Percentiles rank a stretch among this genome's conserved stretches.
Evolutionary conservation across 805 yeast species (phyloP).

Genomic region (Kuraishia molischiana): DNA sequence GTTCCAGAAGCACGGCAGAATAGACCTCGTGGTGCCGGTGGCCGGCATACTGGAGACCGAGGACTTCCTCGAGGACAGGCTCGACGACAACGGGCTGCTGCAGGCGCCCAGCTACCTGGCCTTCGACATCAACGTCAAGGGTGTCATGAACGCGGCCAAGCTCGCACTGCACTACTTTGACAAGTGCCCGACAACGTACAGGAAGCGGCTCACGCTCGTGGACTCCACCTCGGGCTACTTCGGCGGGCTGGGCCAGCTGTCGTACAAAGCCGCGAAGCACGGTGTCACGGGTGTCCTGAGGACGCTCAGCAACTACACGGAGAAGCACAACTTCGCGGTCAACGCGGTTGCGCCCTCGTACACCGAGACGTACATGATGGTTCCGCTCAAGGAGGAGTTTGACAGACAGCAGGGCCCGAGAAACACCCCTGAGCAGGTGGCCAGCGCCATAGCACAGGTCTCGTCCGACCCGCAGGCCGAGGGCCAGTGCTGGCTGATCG

Average conservation of each 20-base stretch:
- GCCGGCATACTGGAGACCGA: not conserved
- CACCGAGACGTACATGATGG: not conserved
- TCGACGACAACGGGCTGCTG: not conserved
- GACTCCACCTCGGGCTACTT: not conserved
- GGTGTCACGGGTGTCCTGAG: not conserved
- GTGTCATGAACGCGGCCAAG: not conserved
- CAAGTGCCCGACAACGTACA: not conserved
- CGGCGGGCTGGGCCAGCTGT: not conserved
- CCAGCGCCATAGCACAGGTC: not conserved
- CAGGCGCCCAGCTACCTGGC: not conserved
- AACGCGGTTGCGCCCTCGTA: not conserved
- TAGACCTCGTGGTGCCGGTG: not conserved
- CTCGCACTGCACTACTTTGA: not conserved
- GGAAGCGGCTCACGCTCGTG: not conserved
- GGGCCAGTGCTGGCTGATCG: not conserved
- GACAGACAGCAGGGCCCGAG: not conserved
- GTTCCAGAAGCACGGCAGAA: not conserved
- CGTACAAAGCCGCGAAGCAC: not conserved
- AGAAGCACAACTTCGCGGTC: not conserved
- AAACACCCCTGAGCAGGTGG: not conserved
- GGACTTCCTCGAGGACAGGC: not conserved
- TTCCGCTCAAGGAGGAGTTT: not conserved
- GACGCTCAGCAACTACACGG: not conserved
- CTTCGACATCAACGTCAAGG: not conserved
- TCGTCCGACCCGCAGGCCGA: not conserved